phyloP scores from a whole-genome alignment of 139 green algal species.

The Coelastrella sp. region DNA sequence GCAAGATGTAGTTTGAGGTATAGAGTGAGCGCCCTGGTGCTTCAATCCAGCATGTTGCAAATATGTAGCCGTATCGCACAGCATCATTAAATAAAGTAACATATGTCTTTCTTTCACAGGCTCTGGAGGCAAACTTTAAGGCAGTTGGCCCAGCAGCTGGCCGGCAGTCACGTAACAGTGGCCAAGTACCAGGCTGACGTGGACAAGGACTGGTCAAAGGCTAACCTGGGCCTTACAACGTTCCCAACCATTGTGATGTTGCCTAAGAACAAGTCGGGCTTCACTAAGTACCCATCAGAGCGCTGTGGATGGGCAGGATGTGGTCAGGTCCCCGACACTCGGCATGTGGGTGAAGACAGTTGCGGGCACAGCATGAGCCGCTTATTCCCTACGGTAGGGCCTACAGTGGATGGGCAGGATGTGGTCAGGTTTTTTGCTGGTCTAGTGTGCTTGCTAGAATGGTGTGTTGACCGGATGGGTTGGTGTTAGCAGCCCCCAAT shows the following conservation, averaged over 20 bases:
- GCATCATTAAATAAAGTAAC: no score
- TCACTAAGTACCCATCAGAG: slow-evolving; percentile 89
- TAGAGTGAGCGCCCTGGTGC: no score
- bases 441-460: background rate
- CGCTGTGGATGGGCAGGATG: slow-evolving; percentile 75
- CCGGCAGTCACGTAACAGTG: slow-evolving; percentile 71
- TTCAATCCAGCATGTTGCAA: no score
- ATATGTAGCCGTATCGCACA: no score
- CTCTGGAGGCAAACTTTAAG: slow-evolving; percentile 82
- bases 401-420: no score
- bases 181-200: slow-evolving; percentile 91
- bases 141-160: slow-evolving; percentile 76
- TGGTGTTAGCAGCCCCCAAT: background rate
- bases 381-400: no score
- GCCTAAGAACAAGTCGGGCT: slow-evolving; percentile 64
- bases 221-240: slow-evolving; percentile 87
- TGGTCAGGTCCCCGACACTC: slow-evolving; percentile 66
- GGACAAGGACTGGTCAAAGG: slow-evolving; percentile 85
- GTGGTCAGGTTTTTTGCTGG: background rate
- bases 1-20: no score
- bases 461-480: background rate
- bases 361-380: slow-evolving; percentile 57
- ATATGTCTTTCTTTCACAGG: slow-evolving; percentile 74
- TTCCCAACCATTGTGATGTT: slow-evolving; percentile 95
- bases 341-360: slow-evolving; percentile 88